These are phyloP conservation scores for Cyclotella distinguenda DNA, from an alignment of 108 stramenopile genomes.

Conservation along the genomic window DNA sequence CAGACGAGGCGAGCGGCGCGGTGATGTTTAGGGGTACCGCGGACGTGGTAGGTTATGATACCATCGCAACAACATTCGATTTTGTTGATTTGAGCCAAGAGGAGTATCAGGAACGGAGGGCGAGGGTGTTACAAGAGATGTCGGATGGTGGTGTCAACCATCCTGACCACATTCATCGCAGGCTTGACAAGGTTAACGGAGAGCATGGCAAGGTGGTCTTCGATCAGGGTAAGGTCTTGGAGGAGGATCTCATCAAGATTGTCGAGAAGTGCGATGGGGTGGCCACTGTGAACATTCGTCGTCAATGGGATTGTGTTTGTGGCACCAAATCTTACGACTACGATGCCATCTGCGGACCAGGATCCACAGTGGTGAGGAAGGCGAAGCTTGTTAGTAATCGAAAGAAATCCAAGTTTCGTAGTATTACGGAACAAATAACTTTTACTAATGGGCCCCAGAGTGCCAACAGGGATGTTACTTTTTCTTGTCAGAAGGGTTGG, in stretches of 20 bases:
- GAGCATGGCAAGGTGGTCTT: background rate
- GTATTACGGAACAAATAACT: background rate
- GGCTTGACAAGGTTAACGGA: background rate
- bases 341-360: constrained; percentile 20
- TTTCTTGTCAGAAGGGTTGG: constrained; percentile 15
- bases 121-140: constrained; percentile 8
- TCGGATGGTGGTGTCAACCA: background rate
- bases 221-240: constrained; percentile 18
- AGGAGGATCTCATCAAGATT: constrained; percentile 11
- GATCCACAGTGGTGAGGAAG: constrained; percentile 8
- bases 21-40: constrained; percentile 1
- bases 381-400: background rate
- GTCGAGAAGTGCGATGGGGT: constrained; percentile 10
- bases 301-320: constrained; percentile 2
- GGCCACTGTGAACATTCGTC: constrained; percentile 3
- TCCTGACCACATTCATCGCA: constrained; percentile 5
- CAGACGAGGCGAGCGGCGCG: constrained; percentile 7
- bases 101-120: background rate
- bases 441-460: constrained; percentile 10
- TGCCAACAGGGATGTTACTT: background rate
- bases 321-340: background rate
- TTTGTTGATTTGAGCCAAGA: background rate
- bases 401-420: background rate
- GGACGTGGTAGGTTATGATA: constrained; percentile 2
- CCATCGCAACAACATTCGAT: background rate